Evolutionary conservation across 176 grass and related monocot genomes (phyloP), one percentile per base, ranked within the genome.

Genomic region (Areca catechu): DNA sequence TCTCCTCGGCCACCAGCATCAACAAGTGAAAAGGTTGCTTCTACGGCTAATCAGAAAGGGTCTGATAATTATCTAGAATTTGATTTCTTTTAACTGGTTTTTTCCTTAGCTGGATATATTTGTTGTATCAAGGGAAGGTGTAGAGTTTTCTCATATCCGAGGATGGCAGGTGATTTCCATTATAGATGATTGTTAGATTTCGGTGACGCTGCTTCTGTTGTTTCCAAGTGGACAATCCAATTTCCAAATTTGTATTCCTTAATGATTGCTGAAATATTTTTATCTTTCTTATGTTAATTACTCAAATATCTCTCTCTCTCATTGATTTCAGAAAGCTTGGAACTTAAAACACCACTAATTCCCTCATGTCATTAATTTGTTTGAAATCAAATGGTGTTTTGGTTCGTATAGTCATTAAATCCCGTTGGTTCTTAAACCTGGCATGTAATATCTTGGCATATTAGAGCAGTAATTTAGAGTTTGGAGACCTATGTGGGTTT

Each of bases 21-120:
- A 0, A 25, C 78, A 37, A 28, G 37, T 15, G 59, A 68, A 25
- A 58, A 80, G 30, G 23, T 51, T 62, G 65, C 19, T 23, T 12
- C 34, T 37, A 3, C 10, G 7, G 61, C 71, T 69, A 22, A 56
- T 20, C 58, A 73, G 43, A 89, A 95, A 71, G 82, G 85, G 61
- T 67, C 65, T 47, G 78, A 95, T 61, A 74, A 37, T 68, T 95
- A 95, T 72, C 69, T 95, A 49, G 82, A 95, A 65, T 95, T 95
- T 52, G 85, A 85, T 75, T 95, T 86, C 82, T 95, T 95, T 65
- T 95, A 95, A 53, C 50, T 63, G 52, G 17, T 7, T 20, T 74
- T 53, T 53, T 72, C 24, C 21, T 68, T 19, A 47, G 48, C 53
- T 60, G 59, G 28, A 48, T 74, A 62, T 21, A 56, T 22, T 65